Evolutionary conservation across 2,329 filamentous ascomycete genomes (phyloP).

Genomic region (Aspergillus alliaceus): DNA sequence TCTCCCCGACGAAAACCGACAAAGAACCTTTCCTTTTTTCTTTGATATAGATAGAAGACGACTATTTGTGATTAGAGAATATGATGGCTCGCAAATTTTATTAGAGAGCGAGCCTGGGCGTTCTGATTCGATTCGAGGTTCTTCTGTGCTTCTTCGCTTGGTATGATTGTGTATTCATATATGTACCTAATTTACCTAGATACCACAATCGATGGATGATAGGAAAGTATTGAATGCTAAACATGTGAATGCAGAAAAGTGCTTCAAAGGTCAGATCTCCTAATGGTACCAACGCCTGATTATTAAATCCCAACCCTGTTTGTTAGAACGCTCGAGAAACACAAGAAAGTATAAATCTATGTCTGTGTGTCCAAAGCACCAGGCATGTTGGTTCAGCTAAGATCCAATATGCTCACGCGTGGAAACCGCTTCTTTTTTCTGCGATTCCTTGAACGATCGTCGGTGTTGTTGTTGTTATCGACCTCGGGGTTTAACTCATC

Average conservation of each 20-base stretch:
- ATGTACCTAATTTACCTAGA: not conserved
- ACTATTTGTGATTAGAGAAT: not conserved
- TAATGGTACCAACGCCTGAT: not conserved
- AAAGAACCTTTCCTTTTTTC: not conserved
- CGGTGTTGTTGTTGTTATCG: not conserved
- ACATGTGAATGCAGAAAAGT: not conserved
- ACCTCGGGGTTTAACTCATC: conserved; percentile 1
- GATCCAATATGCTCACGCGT: conserved; percentile 36
- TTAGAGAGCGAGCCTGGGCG: not conserved
- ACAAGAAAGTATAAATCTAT: not conserved
- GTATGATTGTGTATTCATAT: not conserved
- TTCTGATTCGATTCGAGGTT: not conserved
- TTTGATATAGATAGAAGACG: not conserved
- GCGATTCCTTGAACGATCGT: conserved; percentile 4
- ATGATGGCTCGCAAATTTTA: not conserved
- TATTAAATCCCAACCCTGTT: not conserved
- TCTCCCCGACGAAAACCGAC: too few relatives aligned
- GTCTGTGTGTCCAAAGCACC: not conserved
- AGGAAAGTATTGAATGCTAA: not conserved
- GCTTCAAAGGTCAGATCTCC: not conserved
- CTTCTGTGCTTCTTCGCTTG: not conserved
- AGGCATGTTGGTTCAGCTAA: conserved; percentile 16
- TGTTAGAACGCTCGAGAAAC: not conserved
- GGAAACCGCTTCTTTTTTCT: conserved; percentile 30
- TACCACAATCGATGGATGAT: not conserved